A percentile compares a stretch with the other conserved stretches of the same genome.
Conservation (phyloP, 1,284 basidiomycete genomes). For the Takashimella tepidaria region DNA sequence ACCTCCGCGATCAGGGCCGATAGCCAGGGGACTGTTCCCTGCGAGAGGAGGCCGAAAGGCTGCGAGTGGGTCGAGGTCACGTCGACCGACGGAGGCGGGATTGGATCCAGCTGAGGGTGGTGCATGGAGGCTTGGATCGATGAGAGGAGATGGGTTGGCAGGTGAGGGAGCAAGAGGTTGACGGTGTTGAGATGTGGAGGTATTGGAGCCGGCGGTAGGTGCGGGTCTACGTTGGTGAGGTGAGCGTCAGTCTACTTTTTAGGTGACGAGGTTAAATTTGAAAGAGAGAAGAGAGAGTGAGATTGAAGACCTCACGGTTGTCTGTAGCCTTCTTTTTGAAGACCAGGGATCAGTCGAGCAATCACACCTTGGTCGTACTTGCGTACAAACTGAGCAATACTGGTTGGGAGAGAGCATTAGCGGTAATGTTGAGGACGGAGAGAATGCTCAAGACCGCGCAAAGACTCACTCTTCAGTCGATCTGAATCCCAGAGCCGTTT, state of each 20-base stretch:
- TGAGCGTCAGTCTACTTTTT: conserved; percentile 1
- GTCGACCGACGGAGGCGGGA: conserved; percentile 48
- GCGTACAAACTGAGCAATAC: conserved; percentile 29
- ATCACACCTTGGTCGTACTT: conserved; percentile 47
- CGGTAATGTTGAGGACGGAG: no score
- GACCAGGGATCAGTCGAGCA: conserved; percentile 46
- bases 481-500: conserved; percentile 27
- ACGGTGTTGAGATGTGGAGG: conserved; percentile 14
- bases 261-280: no score
- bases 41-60: conserved; percentile 33
- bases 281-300: no score
- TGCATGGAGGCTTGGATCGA: conserved; percentile 15
- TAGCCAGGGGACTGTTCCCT: conserved; percentile 17
- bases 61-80: conserved; percentile 52
- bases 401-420: conserved; percentile 14
- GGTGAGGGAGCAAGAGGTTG: conserved; percentile 19
- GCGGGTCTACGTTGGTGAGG: neutral
- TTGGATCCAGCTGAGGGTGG: conserved; percentile 19
- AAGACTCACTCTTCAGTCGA: conserved; percentile 29
- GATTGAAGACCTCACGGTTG: conserved; percentile 26
- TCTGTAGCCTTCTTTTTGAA: conserved; percentile 44
- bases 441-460: conserved; percentile 1
- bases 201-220: conserved; percentile 4
- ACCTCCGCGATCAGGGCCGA: conserved; percentile 39
- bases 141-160: conserved; percentile 23